These are phyloP conservation scores for Lentinus brumalis DNA, from an alignment of 768 basidiomycete species.

Conservation along the genomic window DNA sequence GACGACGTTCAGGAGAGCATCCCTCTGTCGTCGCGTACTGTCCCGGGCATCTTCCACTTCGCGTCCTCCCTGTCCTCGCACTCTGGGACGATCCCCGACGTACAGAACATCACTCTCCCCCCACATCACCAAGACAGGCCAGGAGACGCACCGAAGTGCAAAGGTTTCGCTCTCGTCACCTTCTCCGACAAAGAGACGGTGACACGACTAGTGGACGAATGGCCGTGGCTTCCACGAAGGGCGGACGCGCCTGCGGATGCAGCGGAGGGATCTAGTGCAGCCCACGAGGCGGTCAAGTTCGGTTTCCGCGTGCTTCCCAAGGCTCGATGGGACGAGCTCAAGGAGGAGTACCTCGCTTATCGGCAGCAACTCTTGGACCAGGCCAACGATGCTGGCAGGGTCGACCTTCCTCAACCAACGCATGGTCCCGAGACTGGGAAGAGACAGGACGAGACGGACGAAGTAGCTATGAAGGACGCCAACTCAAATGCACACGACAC, in stretches of 20 bases:
- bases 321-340: constrained; percentile 60
- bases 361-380: constrained; percentile 55
- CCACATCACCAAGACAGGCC: constrained; percentile 65
- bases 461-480: not conserved
- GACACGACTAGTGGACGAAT: constrained; percentile 46
- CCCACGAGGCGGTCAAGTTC: constrained; percentile 52
- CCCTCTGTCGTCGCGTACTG: constrained; percentile 52
- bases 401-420: not conserved
- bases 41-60: constrained; percentile 54
- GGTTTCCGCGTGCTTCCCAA: constrained; percentile 64
- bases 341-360: constrained; percentile 70
- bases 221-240: constrained; percentile 59
- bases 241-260: not conserved
- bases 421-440: not conserved
- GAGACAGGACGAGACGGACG: not conserved
- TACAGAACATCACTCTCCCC: constrained; percentile 48
- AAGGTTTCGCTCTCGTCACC: constrained; percentile 76
- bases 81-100: constrained; percentile 43
- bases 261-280: not conserved
- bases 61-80: constrained; percentile 21
- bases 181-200: constrained; percentile 45
- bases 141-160: constrained; percentile 57
- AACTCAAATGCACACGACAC: not conserved
- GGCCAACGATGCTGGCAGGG: constrained; percentile 29
- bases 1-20: constrained; percentile 65